Conservation (phyloP, 148 eudicot species). For the Cornus controversa region DNA sequence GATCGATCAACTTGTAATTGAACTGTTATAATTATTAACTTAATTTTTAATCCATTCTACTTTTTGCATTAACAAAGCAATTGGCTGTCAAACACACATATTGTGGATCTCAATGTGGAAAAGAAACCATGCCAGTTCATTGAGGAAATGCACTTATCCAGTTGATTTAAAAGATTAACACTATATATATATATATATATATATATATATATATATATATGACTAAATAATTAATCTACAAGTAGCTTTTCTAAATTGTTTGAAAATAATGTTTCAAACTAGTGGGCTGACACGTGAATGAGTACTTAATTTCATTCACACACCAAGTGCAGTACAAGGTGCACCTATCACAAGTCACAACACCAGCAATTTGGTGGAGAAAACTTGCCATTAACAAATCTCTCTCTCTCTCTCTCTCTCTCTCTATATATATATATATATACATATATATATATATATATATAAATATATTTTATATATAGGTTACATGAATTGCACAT, state of each 20-base stretch:
- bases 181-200: no score
- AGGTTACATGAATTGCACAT: background rate
- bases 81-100: background rate
- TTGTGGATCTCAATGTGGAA: conserved; percentile 1
- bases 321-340: background rate
- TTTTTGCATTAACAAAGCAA: background rate
- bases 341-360: background rate
- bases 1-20: background rate
- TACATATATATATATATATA: no score
- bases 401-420: no score
- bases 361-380: background rate
- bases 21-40: background rate
- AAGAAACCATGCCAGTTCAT: background rate
- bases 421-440: no score
- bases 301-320: background rate
- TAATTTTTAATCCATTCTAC: background rate
- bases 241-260: no score
- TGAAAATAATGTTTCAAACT: background rate
- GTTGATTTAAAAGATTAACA: background rate
- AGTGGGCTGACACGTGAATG: background rate
- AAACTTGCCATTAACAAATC: background rate
- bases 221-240: background rate
- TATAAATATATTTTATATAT: no score
- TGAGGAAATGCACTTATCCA: background rate
- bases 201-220: no score